Evolutionary conservation across 768 basidiomycete species (phyloP), one percentile per base, ranked within the genome.

Genomic region (Cubamyces lactineus): DNA sequence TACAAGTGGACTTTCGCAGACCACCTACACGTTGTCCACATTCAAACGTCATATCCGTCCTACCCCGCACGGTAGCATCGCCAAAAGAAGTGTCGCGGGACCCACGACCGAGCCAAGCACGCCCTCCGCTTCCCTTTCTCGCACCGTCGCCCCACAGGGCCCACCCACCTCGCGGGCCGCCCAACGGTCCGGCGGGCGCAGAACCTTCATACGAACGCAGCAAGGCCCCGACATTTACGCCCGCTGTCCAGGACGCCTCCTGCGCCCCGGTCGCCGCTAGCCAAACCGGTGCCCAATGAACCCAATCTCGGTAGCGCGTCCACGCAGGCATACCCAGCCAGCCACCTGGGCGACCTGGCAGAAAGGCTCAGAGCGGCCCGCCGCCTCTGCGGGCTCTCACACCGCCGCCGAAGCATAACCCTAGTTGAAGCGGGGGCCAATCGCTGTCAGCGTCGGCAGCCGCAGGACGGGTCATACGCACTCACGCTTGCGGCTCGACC

Each of bases 351-450:
- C 21, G 5, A 19, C 43, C 43, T 42, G 12, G 9, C 21, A 23
- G 19, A 23, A 6, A 23, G 19, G 45, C 53, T 45, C 53, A 55
- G 30, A 45, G 42, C 17, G 42, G 53, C 24, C n/a, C 41, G 41
- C 24, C 41, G 42, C 16, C 4, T 11, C 1, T 11, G 34, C 34
- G 34, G 28, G 34, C 53, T 52, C 51, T 30, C 53, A 55, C 53
- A 55, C 24, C 41, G 41, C n/a, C 15, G 53, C 53, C 53, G 53
- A 55, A 41, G 28, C 53, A 55, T 41, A 55, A 23, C 53, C 53
- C 53, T 45, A 40, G 17, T 43, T 45, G 17, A 26, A 17, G 41
- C 41, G 53, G 42, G n/a, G 45, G 45, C 9, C 53, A 55, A 55
- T 55, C 16, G 53, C 21, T 12, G n/a, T 55, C 26, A 43, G 42